Base-by-base conservation (phyloP, 257 asterid species). In the Mitragyna speciosa region DNA sequence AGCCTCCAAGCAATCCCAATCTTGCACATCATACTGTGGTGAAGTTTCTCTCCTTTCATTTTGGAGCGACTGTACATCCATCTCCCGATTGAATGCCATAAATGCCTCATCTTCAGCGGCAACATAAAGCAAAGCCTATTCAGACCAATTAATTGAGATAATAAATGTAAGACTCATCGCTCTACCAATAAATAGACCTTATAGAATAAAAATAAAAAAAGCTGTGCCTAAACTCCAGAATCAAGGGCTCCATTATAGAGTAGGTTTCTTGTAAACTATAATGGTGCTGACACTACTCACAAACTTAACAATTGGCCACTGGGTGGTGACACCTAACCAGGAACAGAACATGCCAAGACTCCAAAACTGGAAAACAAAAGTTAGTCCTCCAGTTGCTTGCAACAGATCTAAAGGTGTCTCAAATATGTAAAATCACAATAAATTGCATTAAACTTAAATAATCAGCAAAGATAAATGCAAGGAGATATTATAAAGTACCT, bases 21-120 rank as follows among this genome's bases (percentile, higher is more conserved):
- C 91, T 48, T 70, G 84, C 71, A 73, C 79, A 52, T 89, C 88
- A 73, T 81, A 68, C 15, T 84, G 66, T 26, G 84, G 75, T 73
- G 86, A 65, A 36, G 66, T 39, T 39, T 86, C 85, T 78, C 85
- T 89, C 84, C 94, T 82, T 85, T 95, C 99, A 15, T 76, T 88
- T 54, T 81, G 92, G 80, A 88, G 78, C 3, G 94, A 89, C 76
- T 73, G 81, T 15, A 88, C 77, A 84, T 95, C 98, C 78, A 89
- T 85, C 86, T 93, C 97, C 19, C 91, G 89, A 75, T 93, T 90
- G 82, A 85, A 89, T 43, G 89, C 90, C 89, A 90, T 84, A 75
- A 83, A 92, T 2, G 97, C 92, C 90, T 90, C 97, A 71, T 95
- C 99, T 84, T 95, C 99, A 65, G 91, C 92, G 47, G 96, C 97